Evolutionary conservation across 2,329 filamentous ascomycete species (phyloP), one percentile per base, ranked within the genome.

Genomic region (Penicillium sp.): DNA sequence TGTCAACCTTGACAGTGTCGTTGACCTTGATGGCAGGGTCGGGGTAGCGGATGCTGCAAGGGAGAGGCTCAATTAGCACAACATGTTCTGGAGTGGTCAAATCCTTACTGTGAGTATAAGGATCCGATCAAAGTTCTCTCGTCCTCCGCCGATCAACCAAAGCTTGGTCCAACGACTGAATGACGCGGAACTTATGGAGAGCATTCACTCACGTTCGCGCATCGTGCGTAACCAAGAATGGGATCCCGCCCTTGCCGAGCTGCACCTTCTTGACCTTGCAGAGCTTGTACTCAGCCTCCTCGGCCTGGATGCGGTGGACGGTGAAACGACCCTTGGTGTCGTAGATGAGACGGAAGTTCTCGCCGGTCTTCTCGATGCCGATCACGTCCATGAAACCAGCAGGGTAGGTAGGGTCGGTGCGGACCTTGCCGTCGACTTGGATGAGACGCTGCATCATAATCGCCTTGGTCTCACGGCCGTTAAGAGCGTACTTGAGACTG

Each of bases 221-320:
- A 95, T 99, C 95, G 92, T 99, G 95, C 93, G 95, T 99, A 92
- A 99, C 95, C 93, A 98, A 97, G 93, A 97, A 99, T 96, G 95
- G 95, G 90, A 99, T 96, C 87, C 93, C 95, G 85, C 95, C 96
- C 85, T 93, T 94, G 88, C 95, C 95, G 78, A 99, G 89, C 88
- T 99, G 95, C 69, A 99, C 95, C 79, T 94, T 91, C 92, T 97
- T 97, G 87, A 99, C 95, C 89, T 98, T 99, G 88, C 93, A 93
- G 77, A 99, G 88, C 91, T 99, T 99, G 92, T 97, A 99, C 87
- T 95, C 90, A 76, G 94, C 93, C 91, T 99, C 95, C 88, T 98
- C 95, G 75, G 89, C 85, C 83, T 96, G 94, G 86, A 99, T 98
- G 80, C 95, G 92, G 92, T 99, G 95, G 81, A 99, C 93, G 82